Percentiles rank a stretch among this genome's conserved stretches.
phyloP scores from a whole-genome alignment of 148 eudicot genomes.

The Fagopyrum esculentum region DNA sequence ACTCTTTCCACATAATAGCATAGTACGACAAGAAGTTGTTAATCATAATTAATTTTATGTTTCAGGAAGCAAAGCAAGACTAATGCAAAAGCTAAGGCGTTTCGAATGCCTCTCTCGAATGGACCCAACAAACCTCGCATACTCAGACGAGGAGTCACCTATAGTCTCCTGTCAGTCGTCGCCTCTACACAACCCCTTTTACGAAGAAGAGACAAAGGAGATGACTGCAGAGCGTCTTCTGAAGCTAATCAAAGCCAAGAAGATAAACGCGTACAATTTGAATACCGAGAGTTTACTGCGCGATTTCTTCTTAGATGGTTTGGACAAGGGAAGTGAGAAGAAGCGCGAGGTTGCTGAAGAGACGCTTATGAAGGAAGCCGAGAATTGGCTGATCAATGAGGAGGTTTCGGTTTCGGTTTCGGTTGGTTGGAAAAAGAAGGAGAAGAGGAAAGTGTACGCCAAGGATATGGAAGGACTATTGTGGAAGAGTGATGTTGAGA shows the following conservation, averaged over 20 bases:
- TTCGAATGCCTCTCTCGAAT: constrained; percentile 41
- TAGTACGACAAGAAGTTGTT: neutral
- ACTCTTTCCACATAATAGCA: neutral
- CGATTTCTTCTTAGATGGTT: constrained; percentile 33
- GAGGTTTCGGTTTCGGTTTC: constrained; percentile 9
- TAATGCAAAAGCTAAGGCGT: constrained; percentile 40
- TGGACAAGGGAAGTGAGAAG: neutral
- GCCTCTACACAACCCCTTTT: neutral
- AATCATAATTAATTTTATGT: neutral
- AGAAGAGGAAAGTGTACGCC: constrained; percentile 43
- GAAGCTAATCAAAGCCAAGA: constrained; percentile 18
- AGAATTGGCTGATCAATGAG: constrained; percentile 43
- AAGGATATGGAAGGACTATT: constrained; percentile 49
- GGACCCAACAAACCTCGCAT: constrained; percentile 40
- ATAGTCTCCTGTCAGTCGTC: neutral
- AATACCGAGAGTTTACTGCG: neutral
- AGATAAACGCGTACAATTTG: neutral
- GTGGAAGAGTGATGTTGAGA: constrained; percentile 45
- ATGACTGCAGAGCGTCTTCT: constrained; percentile 7
- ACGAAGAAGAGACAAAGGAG: constrained; percentile 1
- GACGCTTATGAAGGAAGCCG: constrained; percentile 29
- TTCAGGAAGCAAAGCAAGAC: constrained; percentile 41
- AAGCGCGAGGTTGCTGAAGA: constrained; percentile 5
- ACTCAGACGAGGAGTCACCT: neutral
- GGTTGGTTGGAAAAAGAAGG: constrained; percentile 44